These are phyloP conservation scores for Candida caryicola DNA, from an alignment of 805 yeast genomes.

Conservation along the genomic window DNA sequence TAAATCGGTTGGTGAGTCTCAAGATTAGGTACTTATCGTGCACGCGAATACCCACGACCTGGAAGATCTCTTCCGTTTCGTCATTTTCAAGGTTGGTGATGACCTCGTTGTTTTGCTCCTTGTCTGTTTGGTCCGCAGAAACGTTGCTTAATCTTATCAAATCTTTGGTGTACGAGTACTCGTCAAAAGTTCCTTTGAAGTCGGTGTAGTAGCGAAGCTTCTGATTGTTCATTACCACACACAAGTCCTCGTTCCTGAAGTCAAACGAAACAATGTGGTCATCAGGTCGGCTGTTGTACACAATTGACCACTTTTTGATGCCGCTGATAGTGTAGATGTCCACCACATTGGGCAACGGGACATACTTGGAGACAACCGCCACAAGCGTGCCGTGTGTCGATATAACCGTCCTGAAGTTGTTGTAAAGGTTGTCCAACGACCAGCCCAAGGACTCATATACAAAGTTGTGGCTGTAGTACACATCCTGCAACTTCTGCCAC, in stretches of 20 bases:
- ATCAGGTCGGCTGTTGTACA: conserved; percentile 41
- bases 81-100: conserved; percentile 35
- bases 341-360: conserved; percentile 34
- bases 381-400: conserved; percentile 55
- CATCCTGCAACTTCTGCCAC: conserved; percentile 79
- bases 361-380: conserved; percentile 45
- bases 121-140: not conserved
- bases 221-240: conserved; percentile 54
- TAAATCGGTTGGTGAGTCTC: conserved; percentile 32
- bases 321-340: conserved; percentile 39
- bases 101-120: conserved; percentile 1
- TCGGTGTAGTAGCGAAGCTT: conserved; percentile 58
- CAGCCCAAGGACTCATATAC: conserved; percentile 54
- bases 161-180: conserved; percentile 32
- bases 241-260: conserved; percentile 51
- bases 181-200: conserved; percentile 64
- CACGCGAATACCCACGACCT: conserved; percentile 27
- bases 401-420: conserved; percentile 45
- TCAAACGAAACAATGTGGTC: conserved; percentile 54
- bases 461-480: conserved; percentile 60
- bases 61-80: conserved; percentile 27
- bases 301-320: conserved; percentile 31
- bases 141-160: conserved; percentile 16
- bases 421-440: conserved; percentile 38
- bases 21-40: conserved; percentile 46